Conservation (phyloP, 345 rosid species). For the Aquilaria yunnanensis region DNA sequence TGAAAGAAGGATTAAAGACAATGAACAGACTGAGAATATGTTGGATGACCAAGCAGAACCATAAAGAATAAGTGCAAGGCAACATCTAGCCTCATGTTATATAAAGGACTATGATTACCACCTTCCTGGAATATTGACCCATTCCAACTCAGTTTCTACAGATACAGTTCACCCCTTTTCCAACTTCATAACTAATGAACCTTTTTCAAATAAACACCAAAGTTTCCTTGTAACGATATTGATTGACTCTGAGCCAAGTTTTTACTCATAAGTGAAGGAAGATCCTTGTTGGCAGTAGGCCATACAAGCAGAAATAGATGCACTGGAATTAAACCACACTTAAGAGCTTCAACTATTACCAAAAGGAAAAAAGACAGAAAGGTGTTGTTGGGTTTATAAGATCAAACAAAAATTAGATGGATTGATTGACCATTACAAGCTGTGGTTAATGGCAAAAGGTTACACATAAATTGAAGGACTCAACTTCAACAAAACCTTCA, state of each 20-base stretch:
- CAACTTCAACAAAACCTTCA: neutral
- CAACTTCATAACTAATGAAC: neutral
- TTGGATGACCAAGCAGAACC: too few relatives aligned
- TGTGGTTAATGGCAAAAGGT: neutral
- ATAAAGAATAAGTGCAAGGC: too few relatives aligned
- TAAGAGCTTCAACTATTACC: too few relatives aligned
- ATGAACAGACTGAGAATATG: too few relatives aligned
- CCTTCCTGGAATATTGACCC: neutral
- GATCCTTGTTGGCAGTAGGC: neutral
- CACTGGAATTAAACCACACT: too few relatives aligned
- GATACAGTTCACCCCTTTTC: neutral
- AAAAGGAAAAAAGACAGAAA: too few relatives aligned
- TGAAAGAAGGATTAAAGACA: too few relatives aligned
- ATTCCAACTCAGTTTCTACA: neutral
- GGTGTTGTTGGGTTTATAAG: too few relatives aligned
- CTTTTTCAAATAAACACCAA: neutral
- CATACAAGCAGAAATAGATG: too few relatives aligned
- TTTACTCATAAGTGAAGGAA: neutral
- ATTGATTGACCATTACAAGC: neutral
- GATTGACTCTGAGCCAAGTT: neutral
- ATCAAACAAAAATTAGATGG: too few relatives aligned
- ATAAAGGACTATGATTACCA: neutral
- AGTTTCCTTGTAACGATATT: neutral
- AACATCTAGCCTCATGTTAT: too few relatives aligned
- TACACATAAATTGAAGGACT: neutral